phyloP scores from a whole-genome alignment of 2,329 filamentous ascomycete genomes.

The Tolypocladium amazonense region DNA sequence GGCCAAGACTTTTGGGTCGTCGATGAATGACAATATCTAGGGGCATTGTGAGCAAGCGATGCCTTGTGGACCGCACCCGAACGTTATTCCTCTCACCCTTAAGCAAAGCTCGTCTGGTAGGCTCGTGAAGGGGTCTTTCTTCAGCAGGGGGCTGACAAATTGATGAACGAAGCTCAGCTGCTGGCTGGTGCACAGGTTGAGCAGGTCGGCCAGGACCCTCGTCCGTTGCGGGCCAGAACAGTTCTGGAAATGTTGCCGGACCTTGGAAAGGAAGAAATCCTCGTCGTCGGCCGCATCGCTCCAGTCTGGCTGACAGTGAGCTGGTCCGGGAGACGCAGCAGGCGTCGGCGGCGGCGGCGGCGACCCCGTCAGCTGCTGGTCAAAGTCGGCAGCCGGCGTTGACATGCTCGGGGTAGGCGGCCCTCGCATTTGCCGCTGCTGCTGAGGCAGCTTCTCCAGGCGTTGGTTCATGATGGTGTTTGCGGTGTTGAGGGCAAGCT shows the following conservation, averaged over 20 bases:
- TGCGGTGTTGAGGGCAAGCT: conserved; percentile 42
- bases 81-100: conserved; percentile 46
- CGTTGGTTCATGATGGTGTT: conserved; percentile 32
- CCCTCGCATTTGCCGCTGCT: conserved; percentile 35
- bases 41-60: background rate
- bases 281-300: conserved; percentile 69
- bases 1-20: conserved; percentile 88
- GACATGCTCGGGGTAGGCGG: conserved; percentile 58
- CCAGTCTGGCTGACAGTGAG: conserved; percentile 58
- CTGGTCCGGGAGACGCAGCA: conserved; percentile 53
- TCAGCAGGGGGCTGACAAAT: conserved; percentile 86
- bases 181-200: conserved; percentile 91
- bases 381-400: conserved; percentile 52
- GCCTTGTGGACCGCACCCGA: background rate
- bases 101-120: conserved; percentile 90
- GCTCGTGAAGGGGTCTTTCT: conserved; percentile 90
- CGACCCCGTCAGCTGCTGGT: conserved; percentile 48
- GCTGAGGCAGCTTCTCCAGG: conserved; percentile 38
- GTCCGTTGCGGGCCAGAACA: conserved; percentile 68
- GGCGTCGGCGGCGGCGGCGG: conserved; percentile 56
- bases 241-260: conserved; percentile 69
- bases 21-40: conserved; percentile 90
- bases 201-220: conserved; percentile 71
- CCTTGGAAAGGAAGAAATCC: conserved; percentile 70
- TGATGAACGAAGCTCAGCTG: conserved; percentile 93